Conservation (phyloP, 257 asterid species). For the Solanum rostratum region DNA sequence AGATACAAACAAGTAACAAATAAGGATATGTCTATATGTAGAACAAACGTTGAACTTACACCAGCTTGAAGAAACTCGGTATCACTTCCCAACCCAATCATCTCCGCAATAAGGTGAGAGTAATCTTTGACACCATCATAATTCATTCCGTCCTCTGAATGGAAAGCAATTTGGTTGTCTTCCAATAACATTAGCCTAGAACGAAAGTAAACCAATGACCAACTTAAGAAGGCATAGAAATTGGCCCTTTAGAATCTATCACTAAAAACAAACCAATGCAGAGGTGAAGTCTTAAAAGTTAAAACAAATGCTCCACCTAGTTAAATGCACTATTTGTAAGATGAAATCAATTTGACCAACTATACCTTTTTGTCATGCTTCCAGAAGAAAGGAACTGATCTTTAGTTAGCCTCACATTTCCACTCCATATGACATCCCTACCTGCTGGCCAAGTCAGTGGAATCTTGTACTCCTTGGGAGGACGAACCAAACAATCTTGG, state of each 20-base stretch:
- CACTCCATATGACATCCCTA: slow-evolving; percentile 89
- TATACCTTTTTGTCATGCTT: slow-evolving; percentile 95
- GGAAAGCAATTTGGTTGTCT: slow-evolving; percentile 95
- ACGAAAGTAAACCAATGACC: slow-evolving; percentile 13
- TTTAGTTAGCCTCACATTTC: slow-evolving; percentile 81
- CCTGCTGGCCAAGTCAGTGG: slow-evolving; percentile 95
- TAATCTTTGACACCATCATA: slow-evolving; percentile 85
- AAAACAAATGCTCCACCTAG: background rate
- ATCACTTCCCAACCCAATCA: slow-evolving; percentile 90
- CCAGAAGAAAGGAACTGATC: slow-evolving; percentile 98
- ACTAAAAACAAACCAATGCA: background rate
- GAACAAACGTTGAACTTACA: slow-evolving; percentile 34
- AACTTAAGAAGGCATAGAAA: background rate
- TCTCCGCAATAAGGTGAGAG: slow-evolving; percentile 80
- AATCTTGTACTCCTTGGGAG: slow-evolving; percentile 86
- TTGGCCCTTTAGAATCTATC: background rate
- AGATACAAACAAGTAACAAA: background rate
- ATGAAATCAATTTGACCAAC: background rate
- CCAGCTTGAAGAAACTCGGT: slow-evolving; percentile 70
- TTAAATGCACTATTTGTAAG: background rate
- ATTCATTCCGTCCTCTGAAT: slow-evolving; percentile 65
- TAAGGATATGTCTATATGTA: background rate
- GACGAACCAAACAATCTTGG: slow-evolving; percentile 74
- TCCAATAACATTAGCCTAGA: slow-evolving; percentile 91
- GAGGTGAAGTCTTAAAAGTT: background rate